Evolutionary conservation across 768 basidiomycete genomes (phyloP).

Genomic region (Obba rivulosa): DNA sequence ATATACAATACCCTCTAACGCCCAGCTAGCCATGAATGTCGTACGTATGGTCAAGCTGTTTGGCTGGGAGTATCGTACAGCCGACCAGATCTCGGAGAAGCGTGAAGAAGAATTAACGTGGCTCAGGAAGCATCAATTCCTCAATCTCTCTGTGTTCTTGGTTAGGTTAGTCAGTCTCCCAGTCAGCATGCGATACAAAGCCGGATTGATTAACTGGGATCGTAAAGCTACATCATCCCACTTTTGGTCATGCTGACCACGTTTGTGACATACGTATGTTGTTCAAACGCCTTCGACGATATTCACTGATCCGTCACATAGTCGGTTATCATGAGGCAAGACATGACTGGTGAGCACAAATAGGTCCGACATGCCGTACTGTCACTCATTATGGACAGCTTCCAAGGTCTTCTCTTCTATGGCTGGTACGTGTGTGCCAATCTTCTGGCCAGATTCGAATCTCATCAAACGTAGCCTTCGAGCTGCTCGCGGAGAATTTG

Average conservation of each 20-base stretch:
- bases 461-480: constrained; percentile 48
- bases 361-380: too few species aligned
- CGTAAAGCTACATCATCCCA: constrained; percentile 52
- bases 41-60: constrained; percentile 49
- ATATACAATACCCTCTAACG: not conserved
- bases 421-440: constrained; percentile 13
- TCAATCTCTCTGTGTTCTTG: constrained; percentile 31
- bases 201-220: not conserved
- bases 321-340: constrained; percentile 33
- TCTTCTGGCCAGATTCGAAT: constrained; percentile 39
- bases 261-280: constrained; percentile 51
- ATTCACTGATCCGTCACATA: constrained; percentile 5
- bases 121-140: constrained; percentile 48
- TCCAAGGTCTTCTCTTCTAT: constrained; percentile 33
- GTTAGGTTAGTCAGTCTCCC: too few species aligned
- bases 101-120: constrained; percentile 56
- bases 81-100: constrained; percentile 45
- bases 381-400: constrained; percentile 17
- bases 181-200: not conserved
- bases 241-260: constrained; percentile 62
- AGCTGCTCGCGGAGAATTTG: constrained; percentile 49
- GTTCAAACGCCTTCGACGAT: not conserved
- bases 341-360: constrained; percentile 28
- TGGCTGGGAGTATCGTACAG: constrained; percentile 40
- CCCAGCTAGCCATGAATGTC: constrained; percentile 25